Evolutionary conservation across 139 green algal species (phyloP).

Genomic region (Microglena sp.): DNA sequence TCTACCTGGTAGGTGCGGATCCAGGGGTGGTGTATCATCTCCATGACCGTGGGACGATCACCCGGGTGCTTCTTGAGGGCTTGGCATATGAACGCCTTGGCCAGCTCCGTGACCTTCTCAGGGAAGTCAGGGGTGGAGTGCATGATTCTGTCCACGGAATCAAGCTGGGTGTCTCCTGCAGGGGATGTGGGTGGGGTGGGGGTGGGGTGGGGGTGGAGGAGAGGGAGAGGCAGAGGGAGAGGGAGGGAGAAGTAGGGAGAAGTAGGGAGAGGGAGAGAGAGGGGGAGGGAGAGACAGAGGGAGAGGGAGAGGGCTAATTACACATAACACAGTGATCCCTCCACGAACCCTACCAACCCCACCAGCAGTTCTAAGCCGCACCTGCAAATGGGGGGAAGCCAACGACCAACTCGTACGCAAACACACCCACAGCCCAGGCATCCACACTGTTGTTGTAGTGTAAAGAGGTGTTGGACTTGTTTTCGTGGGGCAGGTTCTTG

Average conservation of each 20-base stretch:
- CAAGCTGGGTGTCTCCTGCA: slow-evolving; percentile 32
- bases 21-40: slow-evolving; percentile 56
- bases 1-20: slow-evolving; percentile 36
- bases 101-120: slow-evolving; percentile 30
- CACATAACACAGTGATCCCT: too few species aligned
- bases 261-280: too few species aligned
- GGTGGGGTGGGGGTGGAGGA: too few species aligned
- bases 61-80: slow-evolving; percentile 47
- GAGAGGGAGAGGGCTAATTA: too few species aligned
- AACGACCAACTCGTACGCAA: slow-evolving; percentile 77
- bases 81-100: slow-evolving; percentile 40
- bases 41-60: slow-evolving; percentile 40
- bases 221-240: not conserved
- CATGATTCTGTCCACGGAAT: slow-evolving; percentile 38
- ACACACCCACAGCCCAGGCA: slow-evolving; percentile 72
- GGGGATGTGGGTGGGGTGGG: too few species aligned
- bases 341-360: too few species aligned
- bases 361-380: too few species aligned
- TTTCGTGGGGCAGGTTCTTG: slow-evolving; percentile 47
- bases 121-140: slow-evolving; percentile 31
- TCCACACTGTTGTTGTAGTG: slow-evolving; percentile 45
- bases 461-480: slow-evolving; percentile 40
- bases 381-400: slow-evolving; percentile 63
- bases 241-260: too few species aligned
- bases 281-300: too few species aligned